Percentiles rank a stretch among this genome's conserved stretches.
Evolutionary conservation across 2,329 filamentous ascomycete genomes (phyloP).

Genomic region (Exophiala calicioides): DNA sequence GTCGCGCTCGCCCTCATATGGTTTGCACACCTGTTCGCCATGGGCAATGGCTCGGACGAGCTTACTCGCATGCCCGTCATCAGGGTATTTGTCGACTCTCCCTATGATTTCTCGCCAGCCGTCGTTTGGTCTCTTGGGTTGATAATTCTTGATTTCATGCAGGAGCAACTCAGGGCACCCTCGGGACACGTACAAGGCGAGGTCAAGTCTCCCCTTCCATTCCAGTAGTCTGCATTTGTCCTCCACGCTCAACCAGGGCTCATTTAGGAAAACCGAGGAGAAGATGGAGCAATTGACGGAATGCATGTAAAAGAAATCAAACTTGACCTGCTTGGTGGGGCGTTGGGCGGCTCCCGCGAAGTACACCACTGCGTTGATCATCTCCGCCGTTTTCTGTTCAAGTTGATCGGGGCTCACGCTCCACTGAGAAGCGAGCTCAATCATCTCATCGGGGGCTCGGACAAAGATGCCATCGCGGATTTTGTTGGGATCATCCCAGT

Average conservation of each 20-base stretch:
- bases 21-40: slow-evolving; percentile 55
- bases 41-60: slow-evolving; percentile 68
- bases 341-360: slow-evolving; percentile 64
- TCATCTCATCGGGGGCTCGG: slow-evolving; percentile 64
- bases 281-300: slow-evolving; percentile 77
- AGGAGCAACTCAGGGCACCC: slow-evolving; percentile 61
- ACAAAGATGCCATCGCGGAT: slow-evolving; percentile 68
- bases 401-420: slow-evolving; percentile 58
- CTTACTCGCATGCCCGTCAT: slow-evolving; percentile 84
- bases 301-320: slow-evolving; percentile 85
- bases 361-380: slow-evolving; percentile 66
- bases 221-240: slow-evolving; percentile 72
- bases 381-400: slow-evolving; percentile 60
- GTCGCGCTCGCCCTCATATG: slow-evolving; percentile 37
- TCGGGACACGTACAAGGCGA: slow-evolving; percentile 72
- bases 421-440: slow-evolving; percentile 62
- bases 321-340: slow-evolving; percentile 65
- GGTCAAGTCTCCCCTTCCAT: slow-evolving; percentile 76
- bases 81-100: slow-evolving; percentile 50
- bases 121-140: slow-evolving; percentile 47
- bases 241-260: slow-evolving; percentile 60
- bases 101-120: slow-evolving; percentile 49
- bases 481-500: slow-evolving; percentile 61
- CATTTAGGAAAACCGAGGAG: slow-evolving; percentile 58
- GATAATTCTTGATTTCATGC: slow-evolving; percentile 63